Evolutionary conservation across 352 stramenopile genomes (phyloP), one percentile per base, ranked within the genome.

Genomic region (Globisporangium lucens): DNA sequence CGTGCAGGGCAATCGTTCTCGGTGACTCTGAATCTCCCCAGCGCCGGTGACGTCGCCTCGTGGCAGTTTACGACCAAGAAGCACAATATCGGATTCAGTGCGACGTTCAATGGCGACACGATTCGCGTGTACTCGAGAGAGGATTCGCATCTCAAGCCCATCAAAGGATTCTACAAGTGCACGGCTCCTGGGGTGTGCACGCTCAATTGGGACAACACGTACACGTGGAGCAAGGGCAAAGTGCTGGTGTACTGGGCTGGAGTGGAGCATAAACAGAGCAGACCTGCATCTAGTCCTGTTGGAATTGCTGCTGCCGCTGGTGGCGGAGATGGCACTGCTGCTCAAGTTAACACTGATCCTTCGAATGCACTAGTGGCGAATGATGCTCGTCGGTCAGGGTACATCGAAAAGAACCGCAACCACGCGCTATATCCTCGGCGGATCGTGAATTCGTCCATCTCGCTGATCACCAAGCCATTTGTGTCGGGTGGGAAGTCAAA

Each of bases 41-140:
- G 59, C n/a, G 63, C 69, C 7, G 79, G 80, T 51, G 83, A 90
- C 65, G 62, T 82, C 20, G 81, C 77, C 7, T 85, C 79, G 3
- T 93, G 79, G 79, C 85, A 91, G 62, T 93, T 93, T 56, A 85
- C 77, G 10, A 91, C 81, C 12, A 90, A 89, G 68, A 93, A 91
- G 59, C 83, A 91, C 75, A 87, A 89, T 68, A 90, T 93, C 68
- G 85, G 85, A 24, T 93, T 93, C 59, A 90, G 82, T 57, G 82
- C 82, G n/a, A 84, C 80, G 15, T 90, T 93, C 65, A 84, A 89
- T 52, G 80, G 78, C 9, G 69, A 79, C 36, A 79, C 71, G 22
- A 79, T 91, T 22, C 75, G 76, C 22, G 79, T 86, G 46, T 93
- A 93, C 65, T 84, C 85, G 33, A 72, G 81, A 29, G 85, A 93